phyloP scores from a whole-genome alignment of 345 rosid species.

The Murraya koenigii region DNA sequence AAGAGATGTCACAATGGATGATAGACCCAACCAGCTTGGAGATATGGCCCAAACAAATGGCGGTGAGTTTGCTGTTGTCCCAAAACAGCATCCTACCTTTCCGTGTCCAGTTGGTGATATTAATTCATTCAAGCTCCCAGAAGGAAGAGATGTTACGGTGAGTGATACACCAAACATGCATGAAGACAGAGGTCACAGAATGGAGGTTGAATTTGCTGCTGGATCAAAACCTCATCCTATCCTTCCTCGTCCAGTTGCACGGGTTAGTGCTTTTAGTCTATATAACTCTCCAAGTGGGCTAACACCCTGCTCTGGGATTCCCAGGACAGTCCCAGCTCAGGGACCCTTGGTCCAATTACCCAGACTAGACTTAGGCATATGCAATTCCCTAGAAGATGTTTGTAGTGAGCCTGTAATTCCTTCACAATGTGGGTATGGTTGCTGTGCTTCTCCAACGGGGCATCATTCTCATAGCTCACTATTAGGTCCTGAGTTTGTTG shows the following conservation, averaged over 20 bases:
- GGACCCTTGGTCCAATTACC: constrained; percentile 58
- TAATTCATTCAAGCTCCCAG: constrained; percentile 25
- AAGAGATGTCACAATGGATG: constrained; percentile 19
- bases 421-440: constrained; percentile 68
- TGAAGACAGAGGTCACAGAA: constrained; percentile 24
- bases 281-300: constrained; percentile 41
- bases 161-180: constrained; percentile 26
- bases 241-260: constrained; percentile 52
- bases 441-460: constrained; percentile 42
- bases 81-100: background rate
- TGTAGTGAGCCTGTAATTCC: constrained; percentile 53
- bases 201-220: constrained; percentile 26
- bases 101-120: constrained; percentile 8
- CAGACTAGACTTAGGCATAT: constrained; percentile 40
- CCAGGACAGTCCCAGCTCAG: constrained; percentile 36
- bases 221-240: constrained; percentile 26
- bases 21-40: background rate
- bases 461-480: constrained; percentile 34
- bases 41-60: constrained; percentile 4
- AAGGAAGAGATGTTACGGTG: constrained; percentile 29
- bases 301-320: constrained; percentile 27
- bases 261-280: constrained; percentile 66
- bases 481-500: constrained; percentile 83
- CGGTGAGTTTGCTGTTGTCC: constrained; percentile 1
- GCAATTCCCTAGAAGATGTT: constrained; percentile 55